Conservation (phyloP, 768 basidiomycete genomes). For the Boletus barrowsii region DNA sequence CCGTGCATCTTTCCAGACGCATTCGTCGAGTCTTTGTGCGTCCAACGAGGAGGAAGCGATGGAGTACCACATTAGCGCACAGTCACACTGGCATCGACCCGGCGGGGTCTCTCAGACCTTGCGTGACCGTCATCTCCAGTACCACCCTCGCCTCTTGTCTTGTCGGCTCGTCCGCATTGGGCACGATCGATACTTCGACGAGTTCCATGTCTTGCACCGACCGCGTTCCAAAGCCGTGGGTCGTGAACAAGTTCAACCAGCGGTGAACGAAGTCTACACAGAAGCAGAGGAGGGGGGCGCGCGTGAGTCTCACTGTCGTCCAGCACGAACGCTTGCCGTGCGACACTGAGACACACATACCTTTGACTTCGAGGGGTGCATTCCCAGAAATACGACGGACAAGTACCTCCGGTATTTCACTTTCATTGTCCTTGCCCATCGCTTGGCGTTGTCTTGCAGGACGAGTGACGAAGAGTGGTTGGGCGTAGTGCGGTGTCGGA, state of each 20-base stretch:
- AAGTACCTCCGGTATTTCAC: neutral
- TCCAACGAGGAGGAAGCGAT: neutral
- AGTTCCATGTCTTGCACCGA: conserved; percentile 16
- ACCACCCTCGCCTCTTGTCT: conserved; percentile 39
- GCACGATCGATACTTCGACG: conserved; percentile 39
- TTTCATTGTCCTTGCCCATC: neutral
- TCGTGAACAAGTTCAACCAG: conserved; percentile 36
- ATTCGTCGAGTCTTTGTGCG: conserved; percentile 43
- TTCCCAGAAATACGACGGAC: conserved; percentile 16
- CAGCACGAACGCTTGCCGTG: neutral
- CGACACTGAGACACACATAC: conserved; percentile 15
- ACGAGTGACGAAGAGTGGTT: neutral
- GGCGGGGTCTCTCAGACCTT: conserved; percentile 31
- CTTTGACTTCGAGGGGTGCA: conserved; percentile 18
- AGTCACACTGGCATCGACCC: neutral
- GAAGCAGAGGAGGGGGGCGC: neutral
- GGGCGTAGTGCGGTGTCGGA: neutral
- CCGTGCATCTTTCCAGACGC: conserved; percentile 36
- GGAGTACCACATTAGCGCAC: too few species aligned
- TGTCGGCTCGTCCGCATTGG: conserved; percentile 34
- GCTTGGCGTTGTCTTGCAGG: neutral
- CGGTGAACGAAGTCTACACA: conserved; percentile 34
- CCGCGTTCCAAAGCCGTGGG: conserved; percentile 20
- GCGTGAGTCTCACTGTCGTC: too few species aligned
- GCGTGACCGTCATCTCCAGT: conserved; percentile 41